These are phyloP conservation scores for Myxozyma geophila DNA, from an alignment of 805 yeast species.

Conservation along the genomic window DNA sequence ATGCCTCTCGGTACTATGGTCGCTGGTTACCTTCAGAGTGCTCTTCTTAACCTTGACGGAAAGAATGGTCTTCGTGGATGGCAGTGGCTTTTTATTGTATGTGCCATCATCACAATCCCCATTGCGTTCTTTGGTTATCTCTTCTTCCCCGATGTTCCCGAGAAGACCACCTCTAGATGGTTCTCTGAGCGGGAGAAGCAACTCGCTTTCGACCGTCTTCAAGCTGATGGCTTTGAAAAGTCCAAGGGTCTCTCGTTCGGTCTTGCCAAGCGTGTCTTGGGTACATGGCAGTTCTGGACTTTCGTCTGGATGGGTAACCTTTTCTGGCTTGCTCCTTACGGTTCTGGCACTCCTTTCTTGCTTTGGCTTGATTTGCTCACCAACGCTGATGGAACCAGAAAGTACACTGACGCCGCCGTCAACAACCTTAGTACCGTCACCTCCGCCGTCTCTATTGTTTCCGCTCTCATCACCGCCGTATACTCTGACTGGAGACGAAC, in stretches of 20 bases:
- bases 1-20: conserved; percentile 67
- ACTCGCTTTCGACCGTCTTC: conserved; percentile 55
- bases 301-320: conserved; percentile 48
- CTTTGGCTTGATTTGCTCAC: conserved; percentile 64
- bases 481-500: conserved; percentile 57
- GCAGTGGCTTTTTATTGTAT: conserved; percentile 76
- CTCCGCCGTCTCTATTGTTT: conserved; percentile 63
- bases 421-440: conserved; percentile 60
- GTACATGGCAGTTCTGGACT: conserved; percentile 53
- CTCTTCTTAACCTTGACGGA: conserved; percentile 57
- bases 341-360: conserved; percentile 59
- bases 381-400: conserved; percentile 34
- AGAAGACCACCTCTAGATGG: conserved; percentile 57
- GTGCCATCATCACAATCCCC: conserved; percentile 63
- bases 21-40: conserved; percentile 65
- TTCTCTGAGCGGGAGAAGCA: conserved; percentile 61
- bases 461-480: conserved; percentile 37
- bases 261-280: conserved; percentile 53
- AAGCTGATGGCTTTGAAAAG: conserved; percentile 45
- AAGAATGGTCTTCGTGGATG: conserved; percentile 61
- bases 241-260: conserved; percentile 41
- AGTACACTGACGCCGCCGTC: conserved; percentile 51
- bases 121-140: conserved; percentile 62
- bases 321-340: conserved; percentile 41
- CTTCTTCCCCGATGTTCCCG: conserved; percentile 69